Evolutionary conservation across 2,329 filamentous ascomycete species (phyloP).

Genomic region (Aspergillus vadensis): DNA sequence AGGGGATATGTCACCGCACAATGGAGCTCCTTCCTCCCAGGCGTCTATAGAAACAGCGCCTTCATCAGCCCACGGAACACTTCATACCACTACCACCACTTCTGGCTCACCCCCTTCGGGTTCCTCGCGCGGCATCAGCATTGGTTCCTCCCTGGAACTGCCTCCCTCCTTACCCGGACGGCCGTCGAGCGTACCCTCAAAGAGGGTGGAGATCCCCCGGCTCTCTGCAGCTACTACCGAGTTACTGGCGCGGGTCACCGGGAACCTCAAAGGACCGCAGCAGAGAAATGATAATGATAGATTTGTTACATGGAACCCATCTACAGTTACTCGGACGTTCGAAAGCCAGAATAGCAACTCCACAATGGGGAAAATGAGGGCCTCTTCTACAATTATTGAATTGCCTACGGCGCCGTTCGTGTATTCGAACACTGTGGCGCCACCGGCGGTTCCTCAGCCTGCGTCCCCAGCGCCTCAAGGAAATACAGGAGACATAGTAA

Average conservation of each 20-base stretch:
- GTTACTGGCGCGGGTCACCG: conserved; percentile 28
- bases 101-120: conserved; percentile 19
- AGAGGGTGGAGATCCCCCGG: conserved; percentile 26
- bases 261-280: conserved; percentile 21
- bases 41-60: conserved; percentile 28
- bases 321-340: conserved; percentile 5
- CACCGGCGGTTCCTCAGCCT: conserved; percentile 12
- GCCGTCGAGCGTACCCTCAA: conserved; percentile 13
- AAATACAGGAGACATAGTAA: conserved; percentile 1
- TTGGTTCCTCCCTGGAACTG: conserved; percentile 13
- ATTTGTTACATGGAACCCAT: conserved; percentile 15
- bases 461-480: conserved; percentile 9
- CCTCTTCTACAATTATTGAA: conserved; percentile 29
- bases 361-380: conserved; percentile 22
- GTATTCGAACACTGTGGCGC: conserved; percentile 16
- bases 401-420: conserved; percentile 28
- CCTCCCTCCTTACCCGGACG: conserved; percentile 13
- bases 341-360: conserved; percentile 8
- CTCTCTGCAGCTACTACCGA: conserved; percentile 30
- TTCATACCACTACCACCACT: conserved; percentile 12
- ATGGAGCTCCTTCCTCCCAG: conserved; percentile 25
- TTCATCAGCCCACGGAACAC: conserved; percentile 20
- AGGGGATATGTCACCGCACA: conserved; percentile 29
- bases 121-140: conserved; percentile 10
- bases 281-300: conserved; percentile 20